Conservation (phyloP, 371 early-diverging fungal species). For the Batkoa obscura region DNA sequence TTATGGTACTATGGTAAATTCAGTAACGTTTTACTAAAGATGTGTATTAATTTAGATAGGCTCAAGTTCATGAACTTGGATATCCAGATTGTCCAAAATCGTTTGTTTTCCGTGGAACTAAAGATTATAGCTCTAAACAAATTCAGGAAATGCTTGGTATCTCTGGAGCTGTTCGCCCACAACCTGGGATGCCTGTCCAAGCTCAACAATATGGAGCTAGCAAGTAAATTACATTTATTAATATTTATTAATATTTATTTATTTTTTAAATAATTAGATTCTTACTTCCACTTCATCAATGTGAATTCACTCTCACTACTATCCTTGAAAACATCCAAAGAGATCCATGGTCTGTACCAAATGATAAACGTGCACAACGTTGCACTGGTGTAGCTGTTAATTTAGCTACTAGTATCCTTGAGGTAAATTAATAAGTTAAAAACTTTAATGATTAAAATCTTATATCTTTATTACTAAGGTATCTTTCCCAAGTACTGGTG, state of each 20-base stretch:
- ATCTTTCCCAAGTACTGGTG: constrained; percentile 84
- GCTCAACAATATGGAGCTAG: constrained; percentile 26
- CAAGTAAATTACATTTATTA: constrained; percentile 18
- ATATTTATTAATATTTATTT: neutral
- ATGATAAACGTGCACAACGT: constrained; percentile 84
- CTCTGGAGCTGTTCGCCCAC: constrained; percentile 31
- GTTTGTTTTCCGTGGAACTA: constrained; percentile 94
- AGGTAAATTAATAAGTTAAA: constrained; percentile 13
- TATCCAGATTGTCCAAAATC: constrained; percentile 90
- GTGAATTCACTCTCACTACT: constrained; percentile 84
- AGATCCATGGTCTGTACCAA: constrained; percentile 98
- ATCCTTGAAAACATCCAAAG: constrained; percentile 89
- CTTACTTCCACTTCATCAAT: constrained; percentile 77
- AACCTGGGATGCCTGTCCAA: constrained; percentile 32
- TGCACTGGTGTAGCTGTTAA: constrained; percentile 97
- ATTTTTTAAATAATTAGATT: constrained; percentile 24
- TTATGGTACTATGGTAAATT: constrained; percentile 93
- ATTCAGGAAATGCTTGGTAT: constrained; percentile 91
- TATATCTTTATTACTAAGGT: constrained; percentile 9
- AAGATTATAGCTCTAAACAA: constrained; percentile 87
- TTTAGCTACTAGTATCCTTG: constrained; percentile 90
- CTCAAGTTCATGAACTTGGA: constrained; percentile 87
- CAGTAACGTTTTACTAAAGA: no score
- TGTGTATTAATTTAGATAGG: constrained; percentile 17
- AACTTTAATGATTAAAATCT: no score